These are phyloP conservation scores for Auriculariales sp. DNA, from an alignment of 768 basidiomycete species.

Conservation along the genomic window DNA sequence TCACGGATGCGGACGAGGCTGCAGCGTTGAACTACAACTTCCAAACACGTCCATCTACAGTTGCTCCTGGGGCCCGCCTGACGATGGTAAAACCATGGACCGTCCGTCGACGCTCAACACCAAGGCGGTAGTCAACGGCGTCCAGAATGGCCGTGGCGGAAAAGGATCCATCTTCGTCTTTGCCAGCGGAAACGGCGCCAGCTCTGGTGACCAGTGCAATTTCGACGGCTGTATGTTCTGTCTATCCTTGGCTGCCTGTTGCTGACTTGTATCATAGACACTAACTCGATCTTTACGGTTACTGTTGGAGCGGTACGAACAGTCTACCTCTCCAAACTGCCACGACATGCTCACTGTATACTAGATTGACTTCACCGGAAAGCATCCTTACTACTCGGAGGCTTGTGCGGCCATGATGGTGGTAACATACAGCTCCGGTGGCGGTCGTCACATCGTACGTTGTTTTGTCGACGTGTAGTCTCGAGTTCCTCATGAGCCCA, in stretches of 20 bases:
- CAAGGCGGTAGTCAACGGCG: slow-evolving; percentile 33
- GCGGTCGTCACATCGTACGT: slow-evolving; percentile 14
- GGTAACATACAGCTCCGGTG: slow-evolving; percentile 31
- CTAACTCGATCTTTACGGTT: slow-evolving; percentile 30
- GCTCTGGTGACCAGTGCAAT: slow-evolving; percentile 34
- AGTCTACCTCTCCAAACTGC: too few relatives aligned
- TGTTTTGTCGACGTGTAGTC: too few relatives aligned
- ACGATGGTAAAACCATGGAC: slow-evolving; percentile 32
- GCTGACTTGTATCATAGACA: too few relatives aligned
- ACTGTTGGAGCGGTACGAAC: slow-evolving; percentile 34
- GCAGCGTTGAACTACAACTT: slow-evolving; percentile 32
- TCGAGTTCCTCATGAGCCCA: background rate
- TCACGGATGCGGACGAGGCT: slow-evolving; percentile 36
- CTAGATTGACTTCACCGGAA: slow-evolving; percentile 28
- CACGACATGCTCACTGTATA: too few relatives aligned
- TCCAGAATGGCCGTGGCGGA: slow-evolving; percentile 29
- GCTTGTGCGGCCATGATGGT: slow-evolving; percentile 33
- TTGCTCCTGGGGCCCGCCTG: slow-evolving; percentile 37
- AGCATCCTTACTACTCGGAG: slow-evolving; percentile 37
- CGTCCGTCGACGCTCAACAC: slow-evolving; percentile 28
- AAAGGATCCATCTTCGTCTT: slow-evolving; percentile 35
- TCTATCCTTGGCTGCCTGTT: too few relatives aligned
- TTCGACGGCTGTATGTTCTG: slow-evolving; percentile 41
- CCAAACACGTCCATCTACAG: slow-evolving; percentile 33
- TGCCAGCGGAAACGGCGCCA: slow-evolving; percentile 35